phyloP scores from a whole-genome alignment of 768 basidiomycete genomes.

The Trametes villosa region DNA sequence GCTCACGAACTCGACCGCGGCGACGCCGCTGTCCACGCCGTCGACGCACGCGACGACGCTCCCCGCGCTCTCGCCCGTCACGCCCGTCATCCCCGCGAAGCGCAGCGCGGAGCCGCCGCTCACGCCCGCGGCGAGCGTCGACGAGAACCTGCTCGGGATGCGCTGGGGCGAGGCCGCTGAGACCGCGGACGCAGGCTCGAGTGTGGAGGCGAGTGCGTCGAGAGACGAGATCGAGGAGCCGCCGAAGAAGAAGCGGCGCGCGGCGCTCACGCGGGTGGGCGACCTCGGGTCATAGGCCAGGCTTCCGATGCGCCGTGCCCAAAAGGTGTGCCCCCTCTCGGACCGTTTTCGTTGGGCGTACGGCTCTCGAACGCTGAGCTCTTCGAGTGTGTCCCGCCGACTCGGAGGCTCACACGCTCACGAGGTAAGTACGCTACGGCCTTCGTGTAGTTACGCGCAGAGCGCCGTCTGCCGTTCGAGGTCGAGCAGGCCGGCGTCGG shows the following conservation, averaged over 20 bases:
- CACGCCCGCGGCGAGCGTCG: conserved; percentile 38
- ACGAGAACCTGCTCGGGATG: conserved; percentile 25
- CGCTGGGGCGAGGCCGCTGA: conserved; percentile 19
- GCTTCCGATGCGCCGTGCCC: too few species aligned
- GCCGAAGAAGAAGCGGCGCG: conserved; percentile 84
- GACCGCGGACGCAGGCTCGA: conserved; percentile 31
- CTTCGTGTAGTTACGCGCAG: too few species aligned
- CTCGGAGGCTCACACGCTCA: too few species aligned
- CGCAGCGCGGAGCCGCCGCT: conserved; percentile 40
- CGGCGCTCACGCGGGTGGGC: conserved; percentile 73
- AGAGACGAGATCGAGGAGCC: conserved; percentile 49
- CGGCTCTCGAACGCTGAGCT: too few species aligned
- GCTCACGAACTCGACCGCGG: conserved; percentile 28
- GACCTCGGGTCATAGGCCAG: conserved; percentile 47
- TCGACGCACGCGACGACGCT: conserved; percentile 28
- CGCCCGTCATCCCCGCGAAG: conserved; percentile 34
- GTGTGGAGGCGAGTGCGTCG: conserved; percentile 20
- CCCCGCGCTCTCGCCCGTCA: conserved; percentile 26
- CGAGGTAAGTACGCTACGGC: too few species aligned
- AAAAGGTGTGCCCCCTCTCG: too few species aligned
- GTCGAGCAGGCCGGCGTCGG: too few species aligned
- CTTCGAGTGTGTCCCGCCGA: too few species aligned
- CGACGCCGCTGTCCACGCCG: conserved; percentile 34
- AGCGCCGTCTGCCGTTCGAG: too few species aligned
- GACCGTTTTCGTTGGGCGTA: too few species aligned